Conservation (phyloP, 495 filamentous ascomycete species). For the Tuber borchii region DNA sequence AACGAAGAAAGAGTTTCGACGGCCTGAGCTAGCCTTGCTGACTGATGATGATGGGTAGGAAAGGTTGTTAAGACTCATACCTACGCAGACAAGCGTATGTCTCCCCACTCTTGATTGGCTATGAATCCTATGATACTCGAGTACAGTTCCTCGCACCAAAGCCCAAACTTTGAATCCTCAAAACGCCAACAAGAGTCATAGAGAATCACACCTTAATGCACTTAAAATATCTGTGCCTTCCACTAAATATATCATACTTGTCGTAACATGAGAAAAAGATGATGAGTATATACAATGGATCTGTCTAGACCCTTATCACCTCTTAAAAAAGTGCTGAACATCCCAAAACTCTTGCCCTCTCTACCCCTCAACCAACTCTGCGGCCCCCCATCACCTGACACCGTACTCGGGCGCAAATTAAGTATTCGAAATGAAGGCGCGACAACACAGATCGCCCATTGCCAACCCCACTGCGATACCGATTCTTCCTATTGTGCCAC, state of each 20-base stretch:
- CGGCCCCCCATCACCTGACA: background rate
- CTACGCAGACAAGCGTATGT: slow-evolving; percentile 19
- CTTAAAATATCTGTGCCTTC: background rate
- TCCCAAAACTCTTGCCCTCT: background rate
- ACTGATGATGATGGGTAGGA: slow-evolving; percentile 19
- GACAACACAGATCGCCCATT: no score
- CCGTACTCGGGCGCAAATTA: background rate
- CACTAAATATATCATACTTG: background rate
- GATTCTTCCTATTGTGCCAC: no score
- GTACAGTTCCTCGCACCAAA: background rate
- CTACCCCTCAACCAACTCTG: background rate
- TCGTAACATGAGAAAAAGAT: background rate
- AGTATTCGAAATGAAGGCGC: no score
- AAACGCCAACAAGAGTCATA: background rate
- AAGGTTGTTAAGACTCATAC: slow-evolving; percentile 39
- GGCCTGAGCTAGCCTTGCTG: slow-evolving; percentile 14
- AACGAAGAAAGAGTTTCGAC: slow-evolving; percentile 37
- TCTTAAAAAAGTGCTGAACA: background rate
- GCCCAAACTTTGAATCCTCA: background rate
- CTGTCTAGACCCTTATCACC: background rate
- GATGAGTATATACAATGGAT: background rate
- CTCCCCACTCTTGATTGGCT: slow-evolving; percentile 1
- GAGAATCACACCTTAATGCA: background rate
- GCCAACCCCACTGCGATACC: no score
- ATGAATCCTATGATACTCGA: no score